phyloP scores from a whole-genome alignment of 2,329 filamentous ascomycete species.

The Rhexocercosporidium sp. region DNA sequence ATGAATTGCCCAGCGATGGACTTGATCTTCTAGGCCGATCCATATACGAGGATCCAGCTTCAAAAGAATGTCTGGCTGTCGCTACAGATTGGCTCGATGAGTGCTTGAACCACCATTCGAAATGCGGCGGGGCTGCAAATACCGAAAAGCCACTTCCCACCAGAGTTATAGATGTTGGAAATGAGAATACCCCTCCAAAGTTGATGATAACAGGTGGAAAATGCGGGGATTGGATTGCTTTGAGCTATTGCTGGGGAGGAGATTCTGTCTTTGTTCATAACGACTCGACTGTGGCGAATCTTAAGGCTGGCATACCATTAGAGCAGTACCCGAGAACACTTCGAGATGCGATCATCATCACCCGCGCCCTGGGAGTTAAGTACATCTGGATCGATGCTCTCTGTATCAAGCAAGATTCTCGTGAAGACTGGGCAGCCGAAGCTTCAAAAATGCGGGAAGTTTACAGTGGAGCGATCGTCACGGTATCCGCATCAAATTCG shows the following conservation, averaged over 20 bases:
- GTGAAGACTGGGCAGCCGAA: constrained; percentile 29
- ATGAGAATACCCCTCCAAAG: constrained; percentile 14
- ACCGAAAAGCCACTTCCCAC: constrained; percentile 17
- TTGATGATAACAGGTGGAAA: constrained; percentile 17
- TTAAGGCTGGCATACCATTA: constrained; percentile 19
- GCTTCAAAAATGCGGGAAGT: constrained; percentile 29
- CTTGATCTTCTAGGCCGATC: constrained; percentile 22
- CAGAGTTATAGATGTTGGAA: constrained; percentile 28
- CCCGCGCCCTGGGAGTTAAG: constrained; percentile 22
- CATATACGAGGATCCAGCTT: constrained; percentile 24
- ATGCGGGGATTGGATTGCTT: constrained; percentile 21
- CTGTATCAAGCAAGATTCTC: constrained; percentile 31
- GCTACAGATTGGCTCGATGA: constrained; percentile 23
- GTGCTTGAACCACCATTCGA: constrained; percentile 24
- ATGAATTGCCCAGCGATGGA: constrained; percentile 21
- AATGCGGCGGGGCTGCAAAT: constrained; percentile 8
- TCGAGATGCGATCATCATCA: constrained; percentile 26
- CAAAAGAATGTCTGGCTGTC: constrained; percentile 19
- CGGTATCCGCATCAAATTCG: constrained; percentile 26
- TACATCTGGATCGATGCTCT: constrained; percentile 34
- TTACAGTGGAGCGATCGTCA: constrained; percentile 29
- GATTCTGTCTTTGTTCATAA: constrained; percentile 17
- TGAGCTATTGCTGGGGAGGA: constrained; percentile 32
- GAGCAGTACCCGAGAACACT: constrained; percentile 20
- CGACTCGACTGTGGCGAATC: constrained; percentile 13